Conservation (phyloP, 2,329 filamentous ascomycete species). For the Penicillium sp. region DNA sequence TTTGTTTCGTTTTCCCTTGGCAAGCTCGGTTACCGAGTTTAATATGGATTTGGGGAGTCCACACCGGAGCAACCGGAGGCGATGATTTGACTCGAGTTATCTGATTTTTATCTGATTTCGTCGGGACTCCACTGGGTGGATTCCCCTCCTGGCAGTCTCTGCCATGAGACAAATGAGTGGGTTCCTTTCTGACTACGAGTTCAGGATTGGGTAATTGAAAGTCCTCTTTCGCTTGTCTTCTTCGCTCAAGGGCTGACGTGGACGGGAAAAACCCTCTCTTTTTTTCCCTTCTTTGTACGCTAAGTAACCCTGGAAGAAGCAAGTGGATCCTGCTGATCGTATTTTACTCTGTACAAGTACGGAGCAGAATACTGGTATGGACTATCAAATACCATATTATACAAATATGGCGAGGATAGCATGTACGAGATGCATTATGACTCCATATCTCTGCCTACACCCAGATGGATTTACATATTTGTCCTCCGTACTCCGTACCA, state of each 20-base stretch:
- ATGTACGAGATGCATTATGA: no score
- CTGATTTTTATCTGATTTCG: slow-evolving; percentile 27
- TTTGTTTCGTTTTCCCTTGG: slow-evolving; percentile 11
- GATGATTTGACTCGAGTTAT: slow-evolving; percentile 20
- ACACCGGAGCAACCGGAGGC: slow-evolving; percentile 7
- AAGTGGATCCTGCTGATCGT: slow-evolving; percentile 1
- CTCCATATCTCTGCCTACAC: no score
- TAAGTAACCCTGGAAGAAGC: not conserved
- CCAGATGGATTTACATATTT: no score
- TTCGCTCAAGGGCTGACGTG: slow-evolving; percentile 6
- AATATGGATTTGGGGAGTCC: slow-evolving; percentile 22
- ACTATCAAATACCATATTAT: no score
- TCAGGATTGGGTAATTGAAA: not conserved
- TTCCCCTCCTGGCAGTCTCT: slow-evolving; percentile 10
- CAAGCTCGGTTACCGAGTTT: slow-evolving; percentile 21
- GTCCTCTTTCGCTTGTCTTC: not conserved
- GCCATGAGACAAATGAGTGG: slow-evolving; percentile 8
- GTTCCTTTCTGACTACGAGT: not conserved
- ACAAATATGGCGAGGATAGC: no score
- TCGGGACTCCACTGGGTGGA: slow-evolving; percentile 24
- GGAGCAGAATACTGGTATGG: no score
- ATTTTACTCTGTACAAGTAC: not conserved
- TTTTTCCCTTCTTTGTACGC: not conserved
- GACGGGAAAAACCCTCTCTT: not conserved
- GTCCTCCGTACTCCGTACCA: no score